phyloP scores from a whole-genome alignment of 768 basidiomycete genomes.

The Suillus americanus region DNA sequence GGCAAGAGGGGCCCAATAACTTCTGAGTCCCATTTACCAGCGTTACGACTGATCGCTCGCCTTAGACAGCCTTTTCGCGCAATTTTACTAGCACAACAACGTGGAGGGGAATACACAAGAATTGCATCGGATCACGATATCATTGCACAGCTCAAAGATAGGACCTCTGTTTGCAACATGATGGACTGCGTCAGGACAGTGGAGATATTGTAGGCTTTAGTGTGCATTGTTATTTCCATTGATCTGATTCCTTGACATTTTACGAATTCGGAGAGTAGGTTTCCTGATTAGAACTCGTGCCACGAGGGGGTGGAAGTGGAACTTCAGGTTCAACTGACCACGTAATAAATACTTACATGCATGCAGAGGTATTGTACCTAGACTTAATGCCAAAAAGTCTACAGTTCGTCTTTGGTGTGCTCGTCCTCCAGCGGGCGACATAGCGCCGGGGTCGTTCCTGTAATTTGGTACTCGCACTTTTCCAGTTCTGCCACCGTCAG shows the following conservation, averaged over 20 bases:
- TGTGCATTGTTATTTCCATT: neutral
- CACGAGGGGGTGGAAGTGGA: neutral
- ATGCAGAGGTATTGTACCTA: neutral
- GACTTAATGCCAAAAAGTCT: conserved; percentile 6
- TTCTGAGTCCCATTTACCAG: neutral
- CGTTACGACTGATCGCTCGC: neutral
- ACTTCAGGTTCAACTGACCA: neutral
- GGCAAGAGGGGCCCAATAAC: too few relatives aligned
- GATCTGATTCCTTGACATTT: neutral
- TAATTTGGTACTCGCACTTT: conserved; percentile 94
- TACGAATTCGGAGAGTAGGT: neutral
- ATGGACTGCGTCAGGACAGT: neutral
- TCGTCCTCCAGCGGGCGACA: conserved; percentile 51
- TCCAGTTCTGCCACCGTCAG: conserved; percentile 83
- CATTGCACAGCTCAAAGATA: neutral
- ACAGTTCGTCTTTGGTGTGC: conserved; percentile 30
- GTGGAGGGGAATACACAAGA: neutral
- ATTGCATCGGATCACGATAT: neutral
- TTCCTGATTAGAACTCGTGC: neutral
- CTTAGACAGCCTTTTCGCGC: neutral
- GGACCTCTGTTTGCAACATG: neutral
- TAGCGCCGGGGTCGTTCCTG: conserved; percentile 81
- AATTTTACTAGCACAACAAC: neutral
- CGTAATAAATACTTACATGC: neutral
- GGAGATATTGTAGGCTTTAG: neutral